Base-by-base conservation (phyloP, 805 yeast genomes). In the Starmera dryadoides region DNA sequence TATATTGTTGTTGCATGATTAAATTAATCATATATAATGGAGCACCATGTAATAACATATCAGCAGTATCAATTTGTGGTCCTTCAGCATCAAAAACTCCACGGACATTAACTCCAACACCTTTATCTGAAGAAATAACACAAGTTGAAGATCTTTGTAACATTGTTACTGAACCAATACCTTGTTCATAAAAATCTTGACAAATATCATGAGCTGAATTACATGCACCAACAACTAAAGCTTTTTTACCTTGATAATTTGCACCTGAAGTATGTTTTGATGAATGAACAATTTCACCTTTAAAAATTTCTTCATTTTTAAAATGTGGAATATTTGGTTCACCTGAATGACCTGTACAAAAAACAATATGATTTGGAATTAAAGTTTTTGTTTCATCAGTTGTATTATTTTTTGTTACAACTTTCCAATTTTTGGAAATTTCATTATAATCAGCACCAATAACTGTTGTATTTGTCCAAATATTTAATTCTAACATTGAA, bases 301-400 rank as follows among this genome's bases (percentile, higher is more conserved):
- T 55, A 50, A 66, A 69, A 12, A 44, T 39, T 7, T 63, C 62
- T 42, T 64, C 64, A 30, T 62, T 63, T 21, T 50, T 50, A 56
- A 68, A 66, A 16, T 48, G 49, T 16, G 75, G 74, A 44, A 67
- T 50, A 47, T 64, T 65, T 33, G 73, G 68, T 38, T 64, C 66
- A 36, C 73, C 73, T 10, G 72, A 67, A 34, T 65, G 68, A 17
- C 75, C 75, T 10, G 73, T 68, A 16, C 71, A 64, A 55, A 68
- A 52, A 16, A 69, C 63, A 3, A 69, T 30, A 43, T 69, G 72
- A 20, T 57, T 52, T 39, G 70, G 70, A 14, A 45, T 26, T 20
- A 65, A 42, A 7, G 29, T 43, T 32, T 43, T 47, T 8, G 49
- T 38, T 26, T 56, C 52, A 14, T 46, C 47, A n/a, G 63, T 52